Conservation (phyloP, 306 rosid genomes). For the Potentilla sterilis region DNA sequence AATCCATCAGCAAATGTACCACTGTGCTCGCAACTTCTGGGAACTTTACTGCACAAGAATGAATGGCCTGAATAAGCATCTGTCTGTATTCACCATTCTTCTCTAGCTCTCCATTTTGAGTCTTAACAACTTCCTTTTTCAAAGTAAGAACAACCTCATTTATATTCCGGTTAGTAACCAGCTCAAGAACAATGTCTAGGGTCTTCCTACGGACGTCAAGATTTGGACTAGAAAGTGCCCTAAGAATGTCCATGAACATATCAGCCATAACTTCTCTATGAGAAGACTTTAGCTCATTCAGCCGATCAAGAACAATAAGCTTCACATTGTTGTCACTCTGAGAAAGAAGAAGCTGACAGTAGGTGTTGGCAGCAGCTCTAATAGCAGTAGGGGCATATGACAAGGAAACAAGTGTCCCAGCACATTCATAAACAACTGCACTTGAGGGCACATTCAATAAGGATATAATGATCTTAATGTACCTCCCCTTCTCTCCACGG, state of each 20-base stretch:
- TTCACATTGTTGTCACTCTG: conserved; percentile 86
- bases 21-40: conserved; percentile 79
- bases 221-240: conserved; percentile 70
- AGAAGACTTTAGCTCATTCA: conserved; percentile 58
- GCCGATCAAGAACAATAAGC: conserved; percentile 66
- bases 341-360: conserved; percentile 61
- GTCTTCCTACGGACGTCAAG: conserved; percentile 71
- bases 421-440: conserved; percentile 75
- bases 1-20: conserved; percentile 79
- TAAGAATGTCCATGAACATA: conserved; percentile 71
- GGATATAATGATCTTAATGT: conserved; percentile 62
- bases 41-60: conserved; percentile 76
- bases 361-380: conserved; percentile 67
- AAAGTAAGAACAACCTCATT: conserved; percentile 72
- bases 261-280: conserved; percentile 76
- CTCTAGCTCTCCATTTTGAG: conserved; percentile 78
- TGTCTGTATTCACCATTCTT: conserved; percentile 79
- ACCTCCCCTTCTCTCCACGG: conserved; percentile 69
- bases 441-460: conserved; percentile 57
- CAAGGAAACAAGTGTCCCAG: conserved; percentile 65
- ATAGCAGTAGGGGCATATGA: conserved; percentile 78
- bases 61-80: conserved; percentile 77
- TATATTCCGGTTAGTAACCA: conserved; percentile 58
- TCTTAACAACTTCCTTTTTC: conserved; percentile 72
- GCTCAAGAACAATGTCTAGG: conserved; percentile 60